phyloP scores from a whole-genome alignment of 495 filamentous ascomycete genomes.

The Neurospora discreta region DNA sequence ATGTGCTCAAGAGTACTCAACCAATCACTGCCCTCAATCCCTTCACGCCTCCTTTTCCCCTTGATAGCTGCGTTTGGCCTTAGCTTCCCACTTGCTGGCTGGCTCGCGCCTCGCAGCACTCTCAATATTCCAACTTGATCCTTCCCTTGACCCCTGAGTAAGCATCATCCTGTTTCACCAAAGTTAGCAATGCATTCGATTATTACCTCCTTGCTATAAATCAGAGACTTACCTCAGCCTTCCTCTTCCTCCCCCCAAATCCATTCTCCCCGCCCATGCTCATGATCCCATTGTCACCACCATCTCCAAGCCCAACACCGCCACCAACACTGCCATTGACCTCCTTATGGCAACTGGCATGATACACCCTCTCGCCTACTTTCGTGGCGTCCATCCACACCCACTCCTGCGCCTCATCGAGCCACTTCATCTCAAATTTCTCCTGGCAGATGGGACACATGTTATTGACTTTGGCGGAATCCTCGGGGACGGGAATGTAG shows the following conservation, averaged over 20 bases:
- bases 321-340: conserved; percentile 24
- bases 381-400: conserved; percentile 89
- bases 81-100: not conserved
- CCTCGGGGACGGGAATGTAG: conserved; percentile 73
- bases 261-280: not conserved
- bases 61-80: not conserved
- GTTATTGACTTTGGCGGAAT: conserved; percentile 47
- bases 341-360: conserved; percentile 82
- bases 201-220: not conserved
- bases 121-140: not conserved
- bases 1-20: not conserved
- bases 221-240: conserved; percentile 50
- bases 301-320: conserved; percentile 54
- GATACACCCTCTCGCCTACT: conserved; percentile 70
- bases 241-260: conserved; percentile 49
- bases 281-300: conserved; percentile 13
- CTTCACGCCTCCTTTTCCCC: not conserved
- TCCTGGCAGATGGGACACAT: conserved; percentile 93
- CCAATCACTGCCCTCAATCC: not conserved
- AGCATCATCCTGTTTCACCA: not conserved
- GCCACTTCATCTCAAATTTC: conserved; percentile 78
- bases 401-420: conserved; percentile 86
- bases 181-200: not conserved
- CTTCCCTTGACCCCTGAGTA: not conserved
- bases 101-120: not conserved